Percentiles rank a stretch among this genome's conserved stretches.
phyloP scores from a whole-genome alignment of 768 basidiomycete species.

The Suillus hirtellus region DNA sequence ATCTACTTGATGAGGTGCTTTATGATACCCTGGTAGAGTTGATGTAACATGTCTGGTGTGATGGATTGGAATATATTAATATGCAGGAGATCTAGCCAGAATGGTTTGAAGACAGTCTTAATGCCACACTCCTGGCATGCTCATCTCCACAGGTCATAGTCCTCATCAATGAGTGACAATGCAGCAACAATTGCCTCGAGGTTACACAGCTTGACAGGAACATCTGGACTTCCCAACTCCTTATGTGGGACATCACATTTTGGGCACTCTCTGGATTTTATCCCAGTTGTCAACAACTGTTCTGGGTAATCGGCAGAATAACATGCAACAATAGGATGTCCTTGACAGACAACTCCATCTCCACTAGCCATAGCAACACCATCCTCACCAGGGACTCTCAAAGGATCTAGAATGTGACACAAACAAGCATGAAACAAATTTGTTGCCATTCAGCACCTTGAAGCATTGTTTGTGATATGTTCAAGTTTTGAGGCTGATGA shows the following conservation, averaged over 20 bases:
- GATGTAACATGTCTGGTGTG: no score
- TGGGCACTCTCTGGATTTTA: background rate
- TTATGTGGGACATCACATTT: background rate
- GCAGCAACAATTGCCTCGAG: no score
- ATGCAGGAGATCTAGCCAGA: no score
- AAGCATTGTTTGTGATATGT: constrained; percentile 14
- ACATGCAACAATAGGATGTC: background rate
- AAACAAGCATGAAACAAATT: constrained; percentile 42
- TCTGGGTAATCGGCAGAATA: background rate
- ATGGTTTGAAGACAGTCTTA: no score
- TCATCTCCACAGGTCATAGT: no score
- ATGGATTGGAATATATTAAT: no score
- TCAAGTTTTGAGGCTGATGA: constrained; percentile 10
- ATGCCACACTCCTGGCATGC: no score
- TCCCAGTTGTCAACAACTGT: background rate
- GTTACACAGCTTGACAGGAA: no score
- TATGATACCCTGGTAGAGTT: no score
- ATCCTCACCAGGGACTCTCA: constrained; percentile 26
- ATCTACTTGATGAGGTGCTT: no score
- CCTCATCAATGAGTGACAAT: no score
- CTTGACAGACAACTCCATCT: constrained; percentile 30
- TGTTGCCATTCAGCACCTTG: constrained; percentile 24
- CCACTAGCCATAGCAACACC: constrained; percentile 18
- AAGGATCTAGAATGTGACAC: constrained; percentile 28
- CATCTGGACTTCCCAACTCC: background rate